These are phyloP conservation scores for Plenodomus lindquistii DNA, from an alignment of 2,329 filamentous ascomycete genomes.

Conservation along the genomic window DNA sequence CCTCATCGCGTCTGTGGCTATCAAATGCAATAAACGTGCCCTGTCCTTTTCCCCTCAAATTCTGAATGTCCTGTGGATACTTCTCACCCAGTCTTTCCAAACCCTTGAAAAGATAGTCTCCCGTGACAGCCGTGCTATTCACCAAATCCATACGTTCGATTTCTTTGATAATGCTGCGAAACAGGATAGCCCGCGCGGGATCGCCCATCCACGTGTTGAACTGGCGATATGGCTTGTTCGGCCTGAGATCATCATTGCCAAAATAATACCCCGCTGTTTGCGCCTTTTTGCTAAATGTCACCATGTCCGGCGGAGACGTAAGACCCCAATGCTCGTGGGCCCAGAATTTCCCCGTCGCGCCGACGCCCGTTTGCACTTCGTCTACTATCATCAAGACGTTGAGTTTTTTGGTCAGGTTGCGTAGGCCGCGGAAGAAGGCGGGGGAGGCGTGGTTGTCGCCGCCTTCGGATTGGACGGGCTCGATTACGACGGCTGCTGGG, in stretches of 20 bases:
- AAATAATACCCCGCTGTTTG: conserved; percentile 94
- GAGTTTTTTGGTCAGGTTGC: conserved; percentile 76
- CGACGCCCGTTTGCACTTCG: conserved; percentile 91
- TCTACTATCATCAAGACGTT: conserved; percentile 86
- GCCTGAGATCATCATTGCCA: conserved; percentile 75
- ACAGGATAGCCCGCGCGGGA: conserved; percentile 80
- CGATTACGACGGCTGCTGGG: conserved; percentile 79
- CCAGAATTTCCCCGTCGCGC: conserved; percentile 94
- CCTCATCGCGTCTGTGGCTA: conserved; percentile 75
- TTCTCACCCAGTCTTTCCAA: conserved; percentile 68
- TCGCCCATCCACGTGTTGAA: conserved; percentile 99
- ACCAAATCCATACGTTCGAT: conserved; percentile 78
- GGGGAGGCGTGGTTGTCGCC: conserved; percentile 93
- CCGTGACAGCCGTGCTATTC: conserved; percentile 74
- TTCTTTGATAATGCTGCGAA: conserved; percentile 83
- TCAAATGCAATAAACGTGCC: conserved; percentile 96
- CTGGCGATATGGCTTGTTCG: conserved; percentile 92
- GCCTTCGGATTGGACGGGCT: conserved; percentile 92
- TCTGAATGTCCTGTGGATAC: conserved; percentile 78
- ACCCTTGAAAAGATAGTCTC: conserved; percentile 75
- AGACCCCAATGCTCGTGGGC: conserved; percentile 95
- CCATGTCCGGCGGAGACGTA: conserved; percentile 80
- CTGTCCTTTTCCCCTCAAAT: conserved; percentile 83
- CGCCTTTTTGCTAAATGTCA: conserved; percentile 94
- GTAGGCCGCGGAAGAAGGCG: conserved; percentile 82